Evolutionary conservation across 176 grass and related monocot species (phyloP), one percentile per base, ranked within the genome.

Genomic region (Oryza meyeriana): DNA sequence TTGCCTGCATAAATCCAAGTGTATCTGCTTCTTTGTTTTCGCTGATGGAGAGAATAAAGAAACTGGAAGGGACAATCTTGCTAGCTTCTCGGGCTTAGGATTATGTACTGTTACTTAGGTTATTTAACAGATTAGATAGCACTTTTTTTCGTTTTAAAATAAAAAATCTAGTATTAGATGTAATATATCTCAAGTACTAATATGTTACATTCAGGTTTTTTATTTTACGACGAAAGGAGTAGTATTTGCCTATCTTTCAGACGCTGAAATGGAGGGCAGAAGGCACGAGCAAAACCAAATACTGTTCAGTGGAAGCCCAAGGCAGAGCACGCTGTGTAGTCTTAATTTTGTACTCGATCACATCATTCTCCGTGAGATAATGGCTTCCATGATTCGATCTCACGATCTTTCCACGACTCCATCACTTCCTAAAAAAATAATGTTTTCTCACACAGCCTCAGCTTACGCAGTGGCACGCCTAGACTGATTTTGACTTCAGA

Each of bases 301-400:
- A 17, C n/a, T 20, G 48, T 35, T 41, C 25, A 61, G 9, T 40
- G 29, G 44, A 3, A 16, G 52, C 29, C 71, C 62, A 16, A 10
- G 50, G 22, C 52, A 39, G 31, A 52, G 33, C 42, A 64, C 68
- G 47, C 73, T 80, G 5, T 50, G 76, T 32, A 52, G 26, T 64
- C 82, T 71, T 81, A 72, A 72, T 71, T n/a, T 41, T 11, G 64
- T 81, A 89, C 87, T 81, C 77, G 82, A 77, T 89, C 82, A 17
- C 86, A 44, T 59, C 74, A 38, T 83, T 58, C 66, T 24, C 59
- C 55, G 0, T 55, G 81, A 47, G 86, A 79, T 73, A 67, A 79
- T 84, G 74, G 28, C 44, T 35, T 31, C 55, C 14, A 76, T 33
- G 55, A 25, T 50, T 24, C 52, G 22, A 71, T 38, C 42, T 25